Base-by-base conservation (phyloP, 1,284 basidiomycete species). In the Sporisorium sorghi region DNA sequence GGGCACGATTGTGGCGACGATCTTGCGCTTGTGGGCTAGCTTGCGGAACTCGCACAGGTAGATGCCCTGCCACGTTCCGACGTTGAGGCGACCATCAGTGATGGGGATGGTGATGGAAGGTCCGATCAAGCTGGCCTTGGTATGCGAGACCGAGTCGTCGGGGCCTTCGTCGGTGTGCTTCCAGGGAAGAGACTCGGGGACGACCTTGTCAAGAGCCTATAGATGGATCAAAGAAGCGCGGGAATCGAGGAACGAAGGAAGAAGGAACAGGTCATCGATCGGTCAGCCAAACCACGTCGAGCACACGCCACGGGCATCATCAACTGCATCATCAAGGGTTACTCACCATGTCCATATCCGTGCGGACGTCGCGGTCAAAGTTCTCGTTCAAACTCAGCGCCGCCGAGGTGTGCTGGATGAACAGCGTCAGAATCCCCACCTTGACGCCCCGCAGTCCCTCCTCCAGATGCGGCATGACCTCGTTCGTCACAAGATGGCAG, bases 61-160 rank as follows among this genome's bases (percentile, higher is more conserved):
- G 37, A 72, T 46, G 88, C 91, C 93, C 88, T 96, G 94, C 94
- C 93, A 97, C 19, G 92, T 95, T 5, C 93, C 94, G 40, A 95
- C 86, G 75, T 92, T 93, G 69, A 96, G 86, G 48, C 88, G 87
- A 3, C 91, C 93, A 64, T 92, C 88, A 1, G 92, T 92, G 78
- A 97, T 93, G 5, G 94, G 94, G 28, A 96, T 87, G 14, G 91
- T 90, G 76, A 96, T 88, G 1, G 91, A 90, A 21, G 91, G 88
- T 30, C 94, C 94, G 52, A 95, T 86, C 33, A 97, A 87, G 3
- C 92, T 89, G 3, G 92, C 89, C 85, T 97, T 97, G 26, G 93
- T 93, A 84, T 97, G 94, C 15, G 93, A 95, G 47, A 52, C 78
- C 1, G 73, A 77, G 55, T 80, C 78, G 46, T 80, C 78, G 1